Evolutionary conservation across 73 alveolate species (phyloP).

Genomic region (Effrenium voratum): DNA sequence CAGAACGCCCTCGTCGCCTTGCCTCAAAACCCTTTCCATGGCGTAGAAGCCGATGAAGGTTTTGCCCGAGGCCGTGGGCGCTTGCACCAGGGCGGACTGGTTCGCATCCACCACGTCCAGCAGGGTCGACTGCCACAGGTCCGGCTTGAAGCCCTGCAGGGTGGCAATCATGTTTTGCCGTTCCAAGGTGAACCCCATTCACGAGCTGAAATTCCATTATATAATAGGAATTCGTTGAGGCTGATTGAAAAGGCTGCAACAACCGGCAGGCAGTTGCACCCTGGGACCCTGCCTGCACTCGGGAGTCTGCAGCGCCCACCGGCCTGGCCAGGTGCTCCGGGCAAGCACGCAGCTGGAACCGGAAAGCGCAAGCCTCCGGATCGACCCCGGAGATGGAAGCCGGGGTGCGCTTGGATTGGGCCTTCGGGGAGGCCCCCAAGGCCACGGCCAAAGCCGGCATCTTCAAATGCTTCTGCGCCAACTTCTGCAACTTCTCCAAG

Average conservation of each 20-base stretch:
- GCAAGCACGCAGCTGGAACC: background rate
- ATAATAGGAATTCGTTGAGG: too few species aligned
- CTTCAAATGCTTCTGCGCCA: slow-evolving; percentile 14
- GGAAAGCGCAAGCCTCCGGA: background rate
- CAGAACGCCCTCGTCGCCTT: background rate
- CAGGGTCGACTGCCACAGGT: slow-evolving; percentile 18
- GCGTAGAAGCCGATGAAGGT: slow-evolving; percentile 59
- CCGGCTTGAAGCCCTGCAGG: slow-evolving; percentile 44
- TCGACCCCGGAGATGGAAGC: background rate
- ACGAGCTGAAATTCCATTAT: too few species aligned
- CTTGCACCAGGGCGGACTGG: slow-evolving; percentile 42
- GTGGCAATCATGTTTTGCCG: too few species aligned
- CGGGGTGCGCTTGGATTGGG: background rate
- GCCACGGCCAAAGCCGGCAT: slow-evolving; percentile 7
- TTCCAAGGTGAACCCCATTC: too few species aligned
- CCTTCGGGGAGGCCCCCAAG: background rate
- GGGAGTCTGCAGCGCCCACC: background rate
- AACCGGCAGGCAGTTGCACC: too few species aligned
- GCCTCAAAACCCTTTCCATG: slow-evolving; percentile 37
- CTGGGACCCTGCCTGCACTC: too few species aligned
- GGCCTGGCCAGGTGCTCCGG: slow-evolving; percentile 42
- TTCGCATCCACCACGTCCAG: slow-evolving; percentile 43
- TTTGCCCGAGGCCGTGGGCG: slow-evolving; percentile 69
- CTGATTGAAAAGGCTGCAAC: too few species aligned
- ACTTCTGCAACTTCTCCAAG: background rate